Evolutionary conservation across 495 filamentous ascomycete genomes (phyloP), one percentile per base, ranked within the genome.

Genomic region (Aspergillus conjunctus): DNA sequence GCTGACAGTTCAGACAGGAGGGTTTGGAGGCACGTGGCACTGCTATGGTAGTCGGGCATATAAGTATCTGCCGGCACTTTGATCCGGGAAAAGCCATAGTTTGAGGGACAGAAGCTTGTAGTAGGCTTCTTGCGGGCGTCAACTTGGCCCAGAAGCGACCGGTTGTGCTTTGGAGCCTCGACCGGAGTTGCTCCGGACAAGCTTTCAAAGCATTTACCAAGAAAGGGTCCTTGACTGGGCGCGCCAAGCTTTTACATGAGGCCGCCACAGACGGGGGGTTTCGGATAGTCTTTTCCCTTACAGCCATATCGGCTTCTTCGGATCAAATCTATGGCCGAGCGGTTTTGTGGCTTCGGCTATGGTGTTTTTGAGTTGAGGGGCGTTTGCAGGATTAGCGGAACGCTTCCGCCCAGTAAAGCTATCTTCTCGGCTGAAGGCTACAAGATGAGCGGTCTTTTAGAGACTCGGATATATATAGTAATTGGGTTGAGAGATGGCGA

Each of bases 141-240:
- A 1, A 37, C 34, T 14, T 14, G 34, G 34, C 34, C 14, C 34
- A 14, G 34, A 37, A 8, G 8, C 14, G 34, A 37, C 34, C 8
- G 34, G 9, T 37, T 37, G 34, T 37, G 34, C 34, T 8, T 9
- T 9, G 14, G 34, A 14, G 34, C 34, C 34, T 8, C 9, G 43
- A 9, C 9, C 14, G 18, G 18, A 46, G 43, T 46, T n/a, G 43
- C 17, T 46, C 43, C 43, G 43, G 15, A n/a, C 18, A 46, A 46
- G 43, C 43, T 20, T 46, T 46, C 43, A 46, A 45, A 46, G 43
- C 43, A 46, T 18, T 46, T 46, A 46, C 43, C 43, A 46, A 46
- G 43, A 46, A 46, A 46, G 18, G 43, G 9, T 12, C 14, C 15
- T n/a, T 17, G 18, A 20, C 15, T 46, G 15, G 43, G 43, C 43